Percentiles rank a stretch among this genome's conserved stretches.
Evolutionary conservation across 176 grass and related monocot genomes (phyloP).

Genomic region (Puccinellia tenuiflora): DNA sequence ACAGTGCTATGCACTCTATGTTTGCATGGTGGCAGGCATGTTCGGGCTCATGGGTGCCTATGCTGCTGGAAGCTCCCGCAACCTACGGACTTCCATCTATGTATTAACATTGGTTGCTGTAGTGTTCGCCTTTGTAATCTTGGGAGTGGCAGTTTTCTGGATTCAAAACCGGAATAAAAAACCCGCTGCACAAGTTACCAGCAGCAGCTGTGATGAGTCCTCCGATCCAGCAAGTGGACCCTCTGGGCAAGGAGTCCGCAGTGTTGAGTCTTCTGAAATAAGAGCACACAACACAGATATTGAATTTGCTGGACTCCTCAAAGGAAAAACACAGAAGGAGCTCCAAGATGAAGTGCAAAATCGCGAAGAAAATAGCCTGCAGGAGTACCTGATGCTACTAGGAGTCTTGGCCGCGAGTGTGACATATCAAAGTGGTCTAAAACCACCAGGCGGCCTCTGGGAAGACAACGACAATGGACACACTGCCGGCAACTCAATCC

Average conservation of each 20-base stretch:
- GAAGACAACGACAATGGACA: not conserved
- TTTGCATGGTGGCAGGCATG: not conserved
- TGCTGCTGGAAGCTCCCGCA: not conserved
- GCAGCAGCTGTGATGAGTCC: not conserved
- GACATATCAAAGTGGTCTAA: slow-evolving; percentile 30
- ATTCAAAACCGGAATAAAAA: not conserved
- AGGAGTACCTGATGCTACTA: slow-evolving; percentile 31
- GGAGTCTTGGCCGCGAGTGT: slow-evolving; percentile 35
- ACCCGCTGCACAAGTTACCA: not conserved
- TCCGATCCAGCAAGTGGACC: not conserved
- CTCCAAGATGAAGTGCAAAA: not conserved
- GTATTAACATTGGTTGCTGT: not conserved
- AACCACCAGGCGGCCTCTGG: slow-evolving; percentile 27
- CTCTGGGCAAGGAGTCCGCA: not conserved
- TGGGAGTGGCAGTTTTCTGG: not conserved
- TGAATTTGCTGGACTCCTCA: not conserved
- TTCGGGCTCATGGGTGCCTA: not conserved
- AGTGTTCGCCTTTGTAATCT: not conserved
- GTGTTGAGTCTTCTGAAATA: not conserved
- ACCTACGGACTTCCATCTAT: not conserved
- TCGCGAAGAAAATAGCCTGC: not conserved
- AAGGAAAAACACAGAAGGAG: not conserved
- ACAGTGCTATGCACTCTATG: not conserved
- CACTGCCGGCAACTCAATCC: not conserved
- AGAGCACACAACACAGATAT: not conserved